Evolutionary conservation across 2,329 filamentous ascomycete species (phyloP).

Genomic region (Diaporthe capsici): DNA sequence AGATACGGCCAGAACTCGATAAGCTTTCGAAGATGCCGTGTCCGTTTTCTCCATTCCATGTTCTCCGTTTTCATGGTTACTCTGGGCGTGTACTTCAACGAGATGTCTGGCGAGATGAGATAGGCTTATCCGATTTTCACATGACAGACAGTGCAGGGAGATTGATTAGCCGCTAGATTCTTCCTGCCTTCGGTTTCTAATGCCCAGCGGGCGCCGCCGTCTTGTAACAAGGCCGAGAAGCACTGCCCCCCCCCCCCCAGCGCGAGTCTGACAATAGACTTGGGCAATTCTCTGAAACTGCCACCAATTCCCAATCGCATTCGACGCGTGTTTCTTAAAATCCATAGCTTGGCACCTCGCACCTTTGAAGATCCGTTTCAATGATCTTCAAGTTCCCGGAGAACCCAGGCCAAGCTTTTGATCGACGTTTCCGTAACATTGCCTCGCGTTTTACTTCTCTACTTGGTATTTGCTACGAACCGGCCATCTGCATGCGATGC

Average conservation of each 20-base stretch:
- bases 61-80: no score
- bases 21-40: no score
- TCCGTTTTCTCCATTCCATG: no score
- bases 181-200: background rate
- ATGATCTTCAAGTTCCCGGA: conserved; percentile 15
- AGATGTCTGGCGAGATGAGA: background rate
- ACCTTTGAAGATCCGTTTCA: conserved; percentile 15
- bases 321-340: background rate
- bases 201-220: background rate
- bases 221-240: background rate
- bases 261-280: background rate
- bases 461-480: conserved; percentile 9
- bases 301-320: conserved; percentile 16
- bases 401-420: conserved; percentile 18
- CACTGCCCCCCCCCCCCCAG: conserved; percentile 1
- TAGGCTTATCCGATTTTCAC: background rate
- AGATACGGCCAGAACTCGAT: no score
- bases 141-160: background rate
- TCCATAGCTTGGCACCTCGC: background rate
- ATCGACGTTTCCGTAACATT: conserved; percentile 25
- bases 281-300: conserved; percentile 18
- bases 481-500: background rate
- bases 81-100: no score
- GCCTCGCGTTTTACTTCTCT: conserved; percentile 29
- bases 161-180: background rate